Conservation (phyloP, 352 stramenopile genomes). For the Phytophthora meadii region DNA sequence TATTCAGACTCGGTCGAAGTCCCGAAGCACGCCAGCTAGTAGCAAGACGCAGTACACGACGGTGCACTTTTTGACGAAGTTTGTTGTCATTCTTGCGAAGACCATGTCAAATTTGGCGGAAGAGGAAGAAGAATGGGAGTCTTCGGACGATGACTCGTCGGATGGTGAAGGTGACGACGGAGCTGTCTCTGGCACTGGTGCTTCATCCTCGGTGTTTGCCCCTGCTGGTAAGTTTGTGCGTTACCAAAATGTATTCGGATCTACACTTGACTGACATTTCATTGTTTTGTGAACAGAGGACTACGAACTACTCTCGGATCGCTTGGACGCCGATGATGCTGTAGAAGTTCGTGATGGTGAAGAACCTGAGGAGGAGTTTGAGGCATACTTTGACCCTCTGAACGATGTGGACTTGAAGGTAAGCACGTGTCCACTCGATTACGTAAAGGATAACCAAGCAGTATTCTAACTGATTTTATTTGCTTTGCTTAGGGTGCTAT, state of each 20-base stretch:
- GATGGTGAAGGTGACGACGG: constrained; percentile 63
- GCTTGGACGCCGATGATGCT: constrained; percentile 47
- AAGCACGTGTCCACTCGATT: neutral
- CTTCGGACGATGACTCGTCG: constrained; percentile 72
- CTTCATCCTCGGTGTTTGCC: constrained; percentile 67
- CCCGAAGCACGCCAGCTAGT: constrained; percentile 38
- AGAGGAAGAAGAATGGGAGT: constrained; percentile 83
- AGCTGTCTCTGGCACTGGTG: constrained; percentile 14
- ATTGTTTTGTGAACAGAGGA: constrained; percentile 46
- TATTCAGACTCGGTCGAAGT: constrained; percentile 70
- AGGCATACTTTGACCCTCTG: constrained; percentile 81
- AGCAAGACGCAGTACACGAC: constrained; percentile 53
- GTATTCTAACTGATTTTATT: constrained; percentile 10
- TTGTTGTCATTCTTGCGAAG: constrained; percentile 77
- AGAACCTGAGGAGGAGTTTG: constrained; percentile 78
- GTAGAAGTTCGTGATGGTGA: constrained; percentile 51
- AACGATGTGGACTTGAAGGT: constrained; percentile 86
- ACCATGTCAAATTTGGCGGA: constrained; percentile 73
- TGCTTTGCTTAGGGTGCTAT: constrained; percentile 53
- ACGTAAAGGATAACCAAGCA: neutral
- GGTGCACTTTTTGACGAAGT: constrained; percentile 85
- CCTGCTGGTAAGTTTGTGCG: constrained; percentile 57
- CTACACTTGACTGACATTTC: constrained; percentile 12
- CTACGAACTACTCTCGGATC: constrained; percentile 75
- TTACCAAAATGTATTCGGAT: neutral